Evolutionary conservation across 1,139 yeast genomes (phyloP), one percentile per base, ranked within the genome.

Genomic region (Lodderomyces margitis): DNA sequence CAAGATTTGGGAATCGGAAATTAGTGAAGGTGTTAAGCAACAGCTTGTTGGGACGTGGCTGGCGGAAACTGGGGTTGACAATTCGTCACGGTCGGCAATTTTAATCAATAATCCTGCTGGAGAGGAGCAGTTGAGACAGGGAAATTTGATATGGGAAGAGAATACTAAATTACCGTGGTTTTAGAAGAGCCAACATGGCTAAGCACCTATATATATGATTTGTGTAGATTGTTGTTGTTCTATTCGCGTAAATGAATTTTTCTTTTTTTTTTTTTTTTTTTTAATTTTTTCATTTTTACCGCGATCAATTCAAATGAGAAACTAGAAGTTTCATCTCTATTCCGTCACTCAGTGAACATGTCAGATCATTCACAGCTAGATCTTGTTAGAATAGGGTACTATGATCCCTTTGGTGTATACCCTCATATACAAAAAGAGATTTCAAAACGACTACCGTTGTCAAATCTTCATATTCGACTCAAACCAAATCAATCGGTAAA

Each of bases 361-460:
- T 4, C 30, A 25, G 10, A 5, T n/a, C 6, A n/a, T 16, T 12
- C 30, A 4, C 30, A 6, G 19, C 32, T 28, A 3, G 37, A 44
- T 24, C 66, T 71, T 19, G 63, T 81, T 4, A 57, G 59, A 36
- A 64, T 84, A 20, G 89, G 94, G 8, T 89, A 81, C 60, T 88
- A 86, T 60, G 98, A 92, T 58, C 98, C 98, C 1, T 86, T 87
- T 57, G 78, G 78, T 34, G 77, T 84, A 1, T 85, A 75, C 54
- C 75, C 79, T 1, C 62, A 66, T 37, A 61, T 89, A n/a, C 60
- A 73, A 47, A 61, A 67, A 3, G 82, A 78, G 28, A 61, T 91
- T 19, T 64, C 66, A 32, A 49, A 72, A 11, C 74, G 76, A 44
- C 68, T 87, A 3, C 91, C 88, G 2, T 66, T 91, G 31, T 77